Evolutionary conservation across 257 asterid genomes (phyloP).

Genomic region (Solanum dulcamara): DNA sequence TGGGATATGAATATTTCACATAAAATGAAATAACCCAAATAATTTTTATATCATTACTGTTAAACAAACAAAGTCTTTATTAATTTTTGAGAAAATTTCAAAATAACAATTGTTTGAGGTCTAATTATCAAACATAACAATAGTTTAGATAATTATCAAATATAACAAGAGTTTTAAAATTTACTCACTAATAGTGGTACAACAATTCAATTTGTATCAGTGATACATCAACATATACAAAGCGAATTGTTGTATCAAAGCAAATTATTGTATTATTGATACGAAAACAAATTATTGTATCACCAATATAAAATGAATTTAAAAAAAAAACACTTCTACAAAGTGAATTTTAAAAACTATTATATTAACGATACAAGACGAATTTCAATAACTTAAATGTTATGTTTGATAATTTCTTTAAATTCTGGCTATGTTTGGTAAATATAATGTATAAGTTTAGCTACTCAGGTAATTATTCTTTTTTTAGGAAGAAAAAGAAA

Average conservation of each 20-base stretch:
- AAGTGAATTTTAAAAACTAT: too few relatives aligned
- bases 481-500: too few relatives aligned
- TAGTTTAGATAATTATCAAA: too few relatives aligned
- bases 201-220: not conserved
- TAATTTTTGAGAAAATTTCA: not conserved
- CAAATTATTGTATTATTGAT: not conserved
- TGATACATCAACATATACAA: not conserved
- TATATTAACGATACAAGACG: too few relatives aligned
- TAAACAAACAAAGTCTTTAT: not conserved
- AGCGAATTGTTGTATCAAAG: not conserved
- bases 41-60: not conserved
- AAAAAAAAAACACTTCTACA: too few relatives aligned
- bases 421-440: not conserved
- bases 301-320: too few relatives aligned
- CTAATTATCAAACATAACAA: too few relatives aligned
- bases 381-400: not conserved
- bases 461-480: too few relatives aligned
- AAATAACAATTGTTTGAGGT: not conserved
- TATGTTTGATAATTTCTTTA: too few relatives aligned
- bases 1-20: not conserved
- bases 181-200: not conserved
- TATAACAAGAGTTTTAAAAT: not conserved
- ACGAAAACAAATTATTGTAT: too few relatives aligned
- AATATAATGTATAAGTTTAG: too few relatives aligned
- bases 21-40: not conserved